Base-by-base conservation (phyloP, 495 filamentous ascomycete genomes). In the Neurospora sp. region DNA sequence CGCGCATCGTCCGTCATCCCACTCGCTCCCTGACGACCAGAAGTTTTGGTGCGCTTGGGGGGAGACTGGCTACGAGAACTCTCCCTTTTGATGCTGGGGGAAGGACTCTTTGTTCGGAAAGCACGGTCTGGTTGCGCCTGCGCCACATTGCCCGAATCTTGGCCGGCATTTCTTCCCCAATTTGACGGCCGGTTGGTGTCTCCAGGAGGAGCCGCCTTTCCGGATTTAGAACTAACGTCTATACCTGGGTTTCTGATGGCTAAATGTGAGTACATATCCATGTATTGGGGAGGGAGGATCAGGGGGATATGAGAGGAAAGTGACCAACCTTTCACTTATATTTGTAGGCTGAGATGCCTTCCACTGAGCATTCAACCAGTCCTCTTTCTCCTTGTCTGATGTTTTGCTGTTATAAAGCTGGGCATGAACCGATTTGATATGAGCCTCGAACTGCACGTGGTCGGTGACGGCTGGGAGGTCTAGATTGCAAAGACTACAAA, bases 41-140 rank as follows among this genome's bases (percentile, higher is more conserved):
- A 14, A 68, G 71, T 70, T 70, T 78, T 78, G 40, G 73, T 40
- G 6, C 73, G 68, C 70, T 76, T 79, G 10, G 77, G 77, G 1
- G 77, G 76, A 0, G 75, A 77, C 16, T 71, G 70, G 48, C 71
- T 73, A 18, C 77, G 40, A 6, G 77, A 79, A 0, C 69, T 68
- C 37, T 74, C 71, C 18, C 77, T 70, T 68, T 76, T 77, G 31
- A 70, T n/a, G 22, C 74, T 75, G 20, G 72, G 70, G 0, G 70
- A 70, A 46, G 73, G 75, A 27, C 75, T 78, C 53, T 66, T 66
- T 66, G 53, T 31, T 31, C 53, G 53, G 53, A 66, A 66, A 66
- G 53, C 53, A 31, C 53, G 53, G 53, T 66, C 53, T 66, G 53
- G 12, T 37, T 66, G 53, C 27, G 53, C 53, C 6, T 66, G 53